These are phyloP conservation scores for Metarhizium guizhouense DNA, from an alignment of 2,329 filamentous ascomycete genomes.

Conservation along the genomic window DNA sequence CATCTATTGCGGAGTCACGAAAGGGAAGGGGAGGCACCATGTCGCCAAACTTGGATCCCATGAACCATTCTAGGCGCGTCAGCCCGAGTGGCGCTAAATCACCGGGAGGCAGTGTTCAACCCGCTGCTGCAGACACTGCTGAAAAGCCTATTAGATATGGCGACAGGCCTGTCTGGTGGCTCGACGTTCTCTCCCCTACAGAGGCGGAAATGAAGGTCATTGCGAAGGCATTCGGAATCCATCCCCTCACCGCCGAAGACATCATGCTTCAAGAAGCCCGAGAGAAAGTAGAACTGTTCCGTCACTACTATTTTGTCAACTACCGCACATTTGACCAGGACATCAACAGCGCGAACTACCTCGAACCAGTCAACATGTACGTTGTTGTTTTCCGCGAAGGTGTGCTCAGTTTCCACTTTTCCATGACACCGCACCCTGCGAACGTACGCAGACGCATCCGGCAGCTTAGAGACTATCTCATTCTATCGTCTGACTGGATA, in stretches of 20 bases:
- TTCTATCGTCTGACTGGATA: slow-evolving; percentile 93
- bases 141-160: slow-evolving; percentile 53
- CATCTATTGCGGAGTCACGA: slow-evolving; percentile 29
- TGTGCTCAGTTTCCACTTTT: slow-evolving; percentile 93
- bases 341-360: slow-evolving; percentile 74
- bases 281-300: slow-evolving; percentile 96
- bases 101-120: slow-evolving; percentile 16
- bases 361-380: slow-evolving; percentile 96
- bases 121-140: slow-evolving; percentile 12
- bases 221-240: slow-evolving; percentile 87
- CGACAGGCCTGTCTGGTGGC: slow-evolving; percentile 90
- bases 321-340: slow-evolving; percentile 98
- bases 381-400: slow-evolving; percentile 94
- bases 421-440: slow-evolving; percentile 88
- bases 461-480: slow-evolving; percentile 87
- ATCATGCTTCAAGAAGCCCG: slow-evolving; percentile 96
- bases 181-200: slow-evolving; percentile 84
- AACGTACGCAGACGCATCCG: slow-evolving; percentile 91
- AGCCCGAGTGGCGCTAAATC: slow-evolving; percentile 39
- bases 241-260: slow-evolving; percentile 90
- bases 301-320: slow-evolving; percentile 97
- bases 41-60: slow-evolving; percentile 21
- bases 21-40: slow-evolving; percentile 14
- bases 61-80: slow-evolving; percentile 32
- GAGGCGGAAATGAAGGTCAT: slow-evolving; percentile 94